Base-by-base conservation (phyloP, 2,329 filamentous ascomycete species). In the Amylocarpus encephaloides region DNA sequence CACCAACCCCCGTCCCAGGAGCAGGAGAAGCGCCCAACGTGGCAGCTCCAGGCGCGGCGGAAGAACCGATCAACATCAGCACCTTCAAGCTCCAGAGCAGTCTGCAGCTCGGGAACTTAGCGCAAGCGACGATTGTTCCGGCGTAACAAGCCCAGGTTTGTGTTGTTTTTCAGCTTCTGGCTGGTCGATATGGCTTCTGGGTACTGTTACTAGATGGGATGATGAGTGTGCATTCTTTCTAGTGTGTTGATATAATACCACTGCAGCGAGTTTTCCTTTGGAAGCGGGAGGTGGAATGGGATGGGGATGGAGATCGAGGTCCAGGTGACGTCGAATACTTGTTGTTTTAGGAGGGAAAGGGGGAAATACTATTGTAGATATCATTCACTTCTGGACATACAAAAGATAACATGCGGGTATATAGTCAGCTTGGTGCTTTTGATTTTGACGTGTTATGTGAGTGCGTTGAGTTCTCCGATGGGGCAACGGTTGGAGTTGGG, bases 101-200 rank as follows among this genome's bases (percentile, higher is more conserved):
- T 46, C 49, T 66, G 19, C 42, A 58, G 15, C 50, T 66, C 11
- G 64, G 64, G 9, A 62, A 51, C 41, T 54, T 66, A 39, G 62
- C 62, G 10, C 48, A 42, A 29, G 45, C 58, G 10, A 57, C 57
- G 13, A 43, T 48, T 32, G 42, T 10, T 18, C 22, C 41, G 16
- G n/a, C 16, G 34, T 46, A 35, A 11, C 13, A 45, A n/a, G 15
- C 13, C 35, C 15, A 32, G 15, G 43, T 48, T 10, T 36, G 34
- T 26, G 22, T 26, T 26, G 22, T 26, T 26, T 26, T 26, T 26
- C 22, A 4, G 22, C 22, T 26, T 26, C 22, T 46, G 45, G 40
- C 30, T 51, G 42, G 47, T 33, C 41, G 46, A 43, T n/a, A 13
- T n/a, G 41, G 41, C 13, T 18, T 13, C 26, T 26, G 39, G 15